Evolutionary conservation across 306 rosid genomes (phyloP), one percentile per base, ranked within the genome.

Genomic region (Begonia fuchsioides): DNA sequence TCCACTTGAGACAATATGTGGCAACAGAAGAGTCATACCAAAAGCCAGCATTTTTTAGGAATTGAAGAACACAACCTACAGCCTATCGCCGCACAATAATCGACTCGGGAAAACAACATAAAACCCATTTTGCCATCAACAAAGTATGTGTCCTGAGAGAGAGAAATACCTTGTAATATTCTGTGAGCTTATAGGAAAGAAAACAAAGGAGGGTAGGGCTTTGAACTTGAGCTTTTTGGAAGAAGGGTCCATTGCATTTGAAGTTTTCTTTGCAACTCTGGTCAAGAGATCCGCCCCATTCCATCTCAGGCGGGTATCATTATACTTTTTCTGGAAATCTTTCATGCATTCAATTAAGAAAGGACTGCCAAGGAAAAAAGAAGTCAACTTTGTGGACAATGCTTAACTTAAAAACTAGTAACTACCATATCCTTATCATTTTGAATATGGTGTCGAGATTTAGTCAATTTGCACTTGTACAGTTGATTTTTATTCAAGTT

Each of bases 211-310:
- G 13, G 81, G 83, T 49, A 72, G 85, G 68, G 73, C 62, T 32
- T 67, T 81, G 73, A 90, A 64, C 57, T 90, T 81, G 65, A 61
- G 43, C 68, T 13, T 75, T 58, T 61, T 62, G 11, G 53, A 8
- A 39, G 72, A 58, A 44, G 55, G 46, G 43, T 61, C 73, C 54
- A 68, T 66, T 35, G 44, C 49, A 8, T 48, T 57, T 50, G 49
- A 55, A 81, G 73, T 70, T 47, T 60, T 72, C 14, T 19, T 64
- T 7, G 92, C 84, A 77, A 81, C 98, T 69, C 95, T 81, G 6
- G 87, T 72, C 75, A 90, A 71, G 39, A 90, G 92, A 41, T 82
- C 98, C 56, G 95, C 95, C 39, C 98, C 98, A 77, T 90, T 90
- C 77, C 74, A 72, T 81, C 82, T 85, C 73, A 72, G 68, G 44